Base-by-base conservation (phyloP, 257 asterid genomes). In the Paraleonurus japonicus region DNA sequence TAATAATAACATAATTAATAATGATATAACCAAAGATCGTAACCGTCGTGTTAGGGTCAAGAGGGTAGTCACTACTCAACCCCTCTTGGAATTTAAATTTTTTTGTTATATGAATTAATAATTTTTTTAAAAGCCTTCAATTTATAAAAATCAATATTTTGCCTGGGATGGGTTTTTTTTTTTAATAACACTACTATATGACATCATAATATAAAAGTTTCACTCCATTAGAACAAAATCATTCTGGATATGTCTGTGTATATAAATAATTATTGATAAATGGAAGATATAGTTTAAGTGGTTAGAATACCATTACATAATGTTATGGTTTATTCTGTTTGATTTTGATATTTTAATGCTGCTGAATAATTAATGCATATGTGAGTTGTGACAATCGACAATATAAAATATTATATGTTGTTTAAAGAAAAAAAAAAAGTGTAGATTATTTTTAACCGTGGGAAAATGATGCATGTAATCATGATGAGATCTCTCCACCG, bases 401-500 rank as follows among this genome's bases (percentile, higher is more conserved):
- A 2, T 32, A 26, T 13, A 41, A 24, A 15, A 28, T 5, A 57
- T 23, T 1, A 16, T 26, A 53, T 41, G 48, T 60, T n/a, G n/a
- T n/a, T n/a, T n/a, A n/a, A n/a, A 57, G 27, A 19, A 26, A 5
- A 8, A 35, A 35, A 35, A 32, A 32, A 9, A 32, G 6, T 32
- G 27, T 13, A 41, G 63, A 13, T 23, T 57, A 32, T 4, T 32
- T 32, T 1, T 53, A 17, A 39, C 20, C 13, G 32, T 27, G 6
- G 35, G 3, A 41, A 37, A 57, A 27, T 37, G 60, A 41, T 43
- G n/a, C n/a, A n/a, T n/a, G 68, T 41, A 28, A 75, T 41, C 28
- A 32, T 66, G 71, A 69, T 60, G 66, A 73, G 57, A 30, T 65
- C 48, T 35, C 20, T 3, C 22, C 7, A 57, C 45, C 57, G 23